Conservation (phyloP, 2,329 filamentous ascomycete species). For the Laburnicola sp. region DNA sequence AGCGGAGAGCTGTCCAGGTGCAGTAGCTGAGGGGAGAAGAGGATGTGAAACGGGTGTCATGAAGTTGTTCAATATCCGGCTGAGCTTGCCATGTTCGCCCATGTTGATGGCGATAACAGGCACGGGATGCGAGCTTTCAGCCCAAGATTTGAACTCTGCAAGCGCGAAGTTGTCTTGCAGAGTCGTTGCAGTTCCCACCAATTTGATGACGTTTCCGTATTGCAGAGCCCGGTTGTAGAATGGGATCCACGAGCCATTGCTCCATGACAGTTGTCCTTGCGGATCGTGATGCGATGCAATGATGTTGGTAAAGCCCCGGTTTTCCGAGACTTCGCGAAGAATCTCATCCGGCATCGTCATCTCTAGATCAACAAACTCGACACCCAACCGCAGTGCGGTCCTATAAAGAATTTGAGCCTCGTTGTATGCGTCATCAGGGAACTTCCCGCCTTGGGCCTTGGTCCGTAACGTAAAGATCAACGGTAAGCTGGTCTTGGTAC, state of each 20-base stretch:
- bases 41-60: conserved; percentile 94
- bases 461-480: conserved; percentile 93
- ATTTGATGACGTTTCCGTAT: conserved; percentile 91
- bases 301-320: conserved; percentile 74
- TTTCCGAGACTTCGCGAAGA: conserved; percentile 68
- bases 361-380: conserved; percentile 93
- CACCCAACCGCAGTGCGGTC: conserved; percentile 77
- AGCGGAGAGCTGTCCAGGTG: conserved; percentile 89
- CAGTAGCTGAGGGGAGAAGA: conserved; percentile 85
- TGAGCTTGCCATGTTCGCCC: conserved; percentile 84
- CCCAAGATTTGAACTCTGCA: conserved; percentile 76
- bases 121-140: conserved; percentile 71
- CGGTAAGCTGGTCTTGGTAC: conserved; percentile 71
- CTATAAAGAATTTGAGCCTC: conserved; percentile 74
- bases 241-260: conserved; percentile 86
- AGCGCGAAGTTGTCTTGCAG: conserved; percentile 87
- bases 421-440: conserved; percentile 75
- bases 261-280: conserved; percentile 77
- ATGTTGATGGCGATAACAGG: conserved; percentile 96
- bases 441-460: conserved; percentile 80
- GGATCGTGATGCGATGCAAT: conserved; percentile 97
- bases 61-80: conserved; percentile 86
- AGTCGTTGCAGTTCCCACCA: conserved; percentile 76
- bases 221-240: conserved; percentile 89
- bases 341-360: conserved; percentile 81